phyloP scores from a whole-genome alignment of 352 stramenopile species.

The Phytophthora europaea region DNA sequence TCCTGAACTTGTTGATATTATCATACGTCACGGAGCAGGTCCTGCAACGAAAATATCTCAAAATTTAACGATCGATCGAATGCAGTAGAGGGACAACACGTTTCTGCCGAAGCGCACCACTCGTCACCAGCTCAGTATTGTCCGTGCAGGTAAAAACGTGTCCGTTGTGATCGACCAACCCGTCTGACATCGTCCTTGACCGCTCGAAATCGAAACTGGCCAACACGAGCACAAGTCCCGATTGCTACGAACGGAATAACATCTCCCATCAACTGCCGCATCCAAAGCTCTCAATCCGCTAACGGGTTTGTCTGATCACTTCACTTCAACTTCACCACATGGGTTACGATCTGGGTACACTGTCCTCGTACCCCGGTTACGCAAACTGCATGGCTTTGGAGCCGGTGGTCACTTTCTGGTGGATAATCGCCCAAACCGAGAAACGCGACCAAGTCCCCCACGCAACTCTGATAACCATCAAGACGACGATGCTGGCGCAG shows the following conservation, averaged over 20 bases:
- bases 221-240: neutral
- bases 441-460: slow-evolving; percentile 21
- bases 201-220: slow-evolving; percentile 1
- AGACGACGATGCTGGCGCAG: slow-evolving; percentile 50
- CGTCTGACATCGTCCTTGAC: neutral
- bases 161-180: slow-evolving; percentile 11
- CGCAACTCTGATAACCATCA: slow-evolving; percentile 2
- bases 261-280: neutral
- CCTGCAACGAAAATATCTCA: slow-evolving; percentile 1
- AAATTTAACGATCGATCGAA: too few species aligned
- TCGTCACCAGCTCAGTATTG: slow-evolving; percentile 10
- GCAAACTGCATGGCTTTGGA: slow-evolving; percentile 54
- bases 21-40: slow-evolving; percentile 2
- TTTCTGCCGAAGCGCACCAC: neutral
- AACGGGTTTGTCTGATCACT: too few species aligned
- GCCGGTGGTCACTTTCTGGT: slow-evolving; percentile 37
- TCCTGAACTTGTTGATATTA: slow-evolving; percentile 21
- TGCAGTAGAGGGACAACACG: too few species aligned
- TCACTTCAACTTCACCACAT: neutral
- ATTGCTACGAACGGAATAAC: neutral
- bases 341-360: neutral
- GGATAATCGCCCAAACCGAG: slow-evolving; percentile 33
- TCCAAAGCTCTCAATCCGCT: neutral
- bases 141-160: neutral
- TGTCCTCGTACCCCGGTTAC: slow-evolving; percentile 11